Base-by-base conservation (phyloP, 306 rosid genomes). In the Rosa persica region DNA sequence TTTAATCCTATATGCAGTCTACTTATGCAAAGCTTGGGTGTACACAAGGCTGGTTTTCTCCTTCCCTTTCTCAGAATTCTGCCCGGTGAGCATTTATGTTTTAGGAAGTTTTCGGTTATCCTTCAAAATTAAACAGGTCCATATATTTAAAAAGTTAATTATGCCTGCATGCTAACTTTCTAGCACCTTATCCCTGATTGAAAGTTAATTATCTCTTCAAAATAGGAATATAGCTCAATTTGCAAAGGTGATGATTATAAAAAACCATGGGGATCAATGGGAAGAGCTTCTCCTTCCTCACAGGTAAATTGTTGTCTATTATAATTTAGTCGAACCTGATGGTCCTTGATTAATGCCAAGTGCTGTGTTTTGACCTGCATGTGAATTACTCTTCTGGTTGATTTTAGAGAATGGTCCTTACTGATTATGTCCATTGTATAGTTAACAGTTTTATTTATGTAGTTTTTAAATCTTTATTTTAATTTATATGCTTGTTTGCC, bases 21-120 rank as follows among this genome's bases (percentile, higher is more conserved):
- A 91, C 95, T 52, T 95, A 95, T 86, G 93, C 92, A 20, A 95
- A 89, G 89, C 89, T 95, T 79, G 97, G 87, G 76, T 85, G 91
- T 76, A 79, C 89, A 46, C 97, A 92, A 92, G 97, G 97, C 88
- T 95, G 98, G 98, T 92, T 92, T 88, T 43, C 58, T 51, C 85
- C 98, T 80, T 64, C 89, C 48, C 83, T 89, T 49, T 46, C 60
- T 78, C 97, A 95, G 74, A 91, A 89, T 77, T 49, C 91, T 78
- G 60, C 94, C 65, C 80, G 86, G 98, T 92, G 69, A 83, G 94
- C 82, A 71, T 73, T 17, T 73, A 62, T 79, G 71, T 38, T 36
- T 39, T 66, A n/a, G 39, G 27, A 39, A 42, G 19, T 40, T 40
- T 68, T 42, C 4, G 13, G 22, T 68, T 38, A 5, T 10, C 73